phyloP scores from a whole-genome alignment of 768 basidiomycete species.

The Udeniomyces megalosporus region DNA sequence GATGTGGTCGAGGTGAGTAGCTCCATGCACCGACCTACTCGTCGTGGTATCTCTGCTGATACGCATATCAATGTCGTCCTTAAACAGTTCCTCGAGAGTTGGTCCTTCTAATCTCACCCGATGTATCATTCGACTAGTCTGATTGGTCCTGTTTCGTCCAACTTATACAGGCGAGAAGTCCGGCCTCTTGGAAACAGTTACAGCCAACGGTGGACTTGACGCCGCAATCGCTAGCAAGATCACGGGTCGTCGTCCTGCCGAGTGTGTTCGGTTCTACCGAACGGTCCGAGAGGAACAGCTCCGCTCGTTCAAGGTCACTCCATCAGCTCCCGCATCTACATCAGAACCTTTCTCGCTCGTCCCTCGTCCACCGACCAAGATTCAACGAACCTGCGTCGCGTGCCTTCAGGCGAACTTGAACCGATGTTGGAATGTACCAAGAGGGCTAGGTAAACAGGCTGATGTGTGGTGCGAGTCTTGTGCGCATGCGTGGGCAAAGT shows the following conservation, averaged over 20 bases:
- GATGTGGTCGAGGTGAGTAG: neutral
- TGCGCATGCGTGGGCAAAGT: no score
- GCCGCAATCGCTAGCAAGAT: neutral
- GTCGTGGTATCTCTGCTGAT: neutral
- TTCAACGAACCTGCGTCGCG: no score
- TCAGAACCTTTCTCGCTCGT: no score
- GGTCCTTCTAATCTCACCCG: neutral
- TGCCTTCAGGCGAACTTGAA: no score
- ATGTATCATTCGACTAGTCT: neutral
- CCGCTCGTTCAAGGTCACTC: neutral
- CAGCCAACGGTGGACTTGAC: constrained; percentile 8
- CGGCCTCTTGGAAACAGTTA: neutral
- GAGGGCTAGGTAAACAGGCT: no score
- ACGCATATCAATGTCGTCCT: neutral
- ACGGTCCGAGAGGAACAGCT: neutral
- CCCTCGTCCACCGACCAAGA: no score
- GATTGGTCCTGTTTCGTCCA: no score
- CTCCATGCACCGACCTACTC: neutral
- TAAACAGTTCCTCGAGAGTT: neutral
- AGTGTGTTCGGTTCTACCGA: constrained; percentile 7
- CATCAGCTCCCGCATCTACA: no score
- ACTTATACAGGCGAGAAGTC: no score
- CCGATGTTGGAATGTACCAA: no score
- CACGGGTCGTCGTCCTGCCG: neutral
- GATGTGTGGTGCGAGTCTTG: no score